Percentiles rank a stretch among this genome's conserved stretches.
phyloP scores from a whole-genome alignment of 176 grass and related monocot species.

The Oryza glumipatula region DNA sequence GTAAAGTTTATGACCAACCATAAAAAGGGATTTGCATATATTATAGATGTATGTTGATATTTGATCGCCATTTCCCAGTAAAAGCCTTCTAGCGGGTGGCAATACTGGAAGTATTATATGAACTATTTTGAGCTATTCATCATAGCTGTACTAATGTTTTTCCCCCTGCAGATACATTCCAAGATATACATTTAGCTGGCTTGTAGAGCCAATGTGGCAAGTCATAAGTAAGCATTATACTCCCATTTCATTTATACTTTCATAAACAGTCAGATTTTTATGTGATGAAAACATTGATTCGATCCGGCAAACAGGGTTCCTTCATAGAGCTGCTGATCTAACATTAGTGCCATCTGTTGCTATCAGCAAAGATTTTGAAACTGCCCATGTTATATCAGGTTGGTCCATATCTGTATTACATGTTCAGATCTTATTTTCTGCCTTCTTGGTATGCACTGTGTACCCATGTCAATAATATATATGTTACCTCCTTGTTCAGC shows the following conservation, averaged over 20 bases:
- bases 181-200: constrained; percentile 98
- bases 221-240: constrained; percentile 73
- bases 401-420: not conserved
- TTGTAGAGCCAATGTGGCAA: constrained; percentile 95
- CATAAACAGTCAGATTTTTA: not conserved
- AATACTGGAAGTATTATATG: not conserved
- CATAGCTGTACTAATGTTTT: not conserved
- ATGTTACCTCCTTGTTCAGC: constrained; percentile 40
- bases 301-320: constrained; percentile 58
- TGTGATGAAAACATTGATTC: not conserved
- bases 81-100: not conserved
- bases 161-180: constrained; percentile 79
- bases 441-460: not conserved
- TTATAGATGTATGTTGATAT: not conserved
- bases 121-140: not conserved
- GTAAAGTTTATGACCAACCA: not conserved
- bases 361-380: constrained; percentile 87
- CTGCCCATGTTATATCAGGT: constrained; percentile 83
- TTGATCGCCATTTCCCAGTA: not conserved
- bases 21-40: not conserved
- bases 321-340: constrained; percentile 89
- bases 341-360: constrained; percentile 87
- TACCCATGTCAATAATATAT: constrained; percentile 24
- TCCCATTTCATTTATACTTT: not conserved
- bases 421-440: not conserved